Evolutionary conservation across 306 rosid species (phyloP), one percentile per base, ranked within the genome.

Genomic region (Sindora glabra): DNA sequence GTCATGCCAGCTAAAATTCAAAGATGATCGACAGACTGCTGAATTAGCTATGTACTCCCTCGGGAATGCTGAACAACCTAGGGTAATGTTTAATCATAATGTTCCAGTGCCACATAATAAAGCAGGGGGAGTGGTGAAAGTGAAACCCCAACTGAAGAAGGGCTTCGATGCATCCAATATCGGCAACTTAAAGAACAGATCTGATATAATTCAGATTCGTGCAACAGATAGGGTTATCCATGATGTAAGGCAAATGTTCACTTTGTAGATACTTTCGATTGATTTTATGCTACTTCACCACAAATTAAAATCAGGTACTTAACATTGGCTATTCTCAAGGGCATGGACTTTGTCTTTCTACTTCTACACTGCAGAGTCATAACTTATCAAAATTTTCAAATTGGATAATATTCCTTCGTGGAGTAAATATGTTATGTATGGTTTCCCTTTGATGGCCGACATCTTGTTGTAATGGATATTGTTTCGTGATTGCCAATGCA

Each of bases 211-310:
- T 57, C 15, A 63, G 61, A 64, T 72, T 33, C 75, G 59, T 17
- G 57, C 75, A 44, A 72, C 78, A 30, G 60, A 67, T 47, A 37
- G 47, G 41, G 60, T 77, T 68, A 68, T 72, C 51, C 72, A 37
- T 38, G 77, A 72, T 18, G 78, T 72, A 72, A 67, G 82, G 42
- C 51, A 42, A 57, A 39, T 56, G 40, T 27, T 45, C 21, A 44
- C 2, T 45, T 67, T 37, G 5, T 26, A 51, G 29, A 17, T 40
- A 10, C 18, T 65, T 67, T 52, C 47, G 1, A 26, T 55, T 66
- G 39, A n/a, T 36, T 62, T 66, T 26, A 34, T 48, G 47, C 21
- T 55, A 27, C 25, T 55, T 29, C 21, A 8, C 52, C 48, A 32
- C 19, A 56, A 56, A 11, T 55, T 46, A 38, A 55, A 17, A 15